Evolutionary conservation across 2,329 filamentous ascomycete genomes (phyloP), one percentile per base, ranked within the genome.

Genomic region (Fusarium succisae): DNA sequence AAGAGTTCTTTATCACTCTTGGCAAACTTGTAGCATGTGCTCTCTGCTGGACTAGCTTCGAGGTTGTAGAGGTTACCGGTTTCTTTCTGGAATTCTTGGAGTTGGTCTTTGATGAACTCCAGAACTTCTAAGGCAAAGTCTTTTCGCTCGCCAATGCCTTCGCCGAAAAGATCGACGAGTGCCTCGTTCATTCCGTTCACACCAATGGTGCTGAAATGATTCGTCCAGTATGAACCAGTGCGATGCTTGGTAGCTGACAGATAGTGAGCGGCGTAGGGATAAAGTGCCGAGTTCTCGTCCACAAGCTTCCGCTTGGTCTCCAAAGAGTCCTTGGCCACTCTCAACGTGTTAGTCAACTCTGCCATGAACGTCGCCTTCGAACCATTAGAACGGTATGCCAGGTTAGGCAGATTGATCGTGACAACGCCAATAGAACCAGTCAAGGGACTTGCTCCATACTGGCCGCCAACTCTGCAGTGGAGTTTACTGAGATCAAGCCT

Each of bases 181-280:
- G 76, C 72, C 9, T 77, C 76, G 5, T 77, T 76, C 76, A 73
- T 77, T 0, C 76, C 76, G 7, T 77, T 78, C 0, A 77, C 54
- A 3, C 76, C 76, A 6, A 77, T 77, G 0, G 76, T 77, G n/a
- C 76, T 77, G 59, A 77, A 77, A 37, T 77, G 76, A 3, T 77
- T 77, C 0, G 76, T 77, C 76, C 76, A 77, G 59, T 69, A 63
- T 6, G 76, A 77, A 0, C 76, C 76, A 0, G 76, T 78, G 5
- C 76, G 76, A 2, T 74, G 72, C 28, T 78, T 77, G 2, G 76
- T 74, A 1, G 72, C 72, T 0, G 69, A 69, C 0, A 77, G 55
- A 3, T 77, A 77, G 5, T 78, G 76, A 0, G 76, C 65, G 1
- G 76, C 76, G 8, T 77, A 77, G 1, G 76, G 76, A 37, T 77